Evolutionary conservation across 2,329 filamentous ascomycete species (phyloP), one percentile per base, ranked within the genome.

Genomic region (Leptographium flavum): DNA sequence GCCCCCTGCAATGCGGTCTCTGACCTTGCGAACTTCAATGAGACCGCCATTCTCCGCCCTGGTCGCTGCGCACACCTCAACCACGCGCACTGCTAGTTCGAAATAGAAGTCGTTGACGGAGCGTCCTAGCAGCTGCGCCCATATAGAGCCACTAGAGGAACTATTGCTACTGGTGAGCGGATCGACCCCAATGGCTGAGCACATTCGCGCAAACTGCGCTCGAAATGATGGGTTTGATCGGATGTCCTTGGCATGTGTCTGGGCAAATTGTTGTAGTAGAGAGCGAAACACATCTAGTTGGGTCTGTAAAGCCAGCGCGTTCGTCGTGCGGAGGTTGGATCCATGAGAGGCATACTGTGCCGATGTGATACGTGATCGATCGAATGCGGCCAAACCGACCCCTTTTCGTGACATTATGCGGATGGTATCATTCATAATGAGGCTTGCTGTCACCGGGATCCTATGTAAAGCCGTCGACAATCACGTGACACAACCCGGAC

Each of bases 51-150:
- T 98, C 64, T 95, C 90, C 4, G 76, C 77, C 43, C 92, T 72
- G 38, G 87, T 95, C 43, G 81, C 78, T 6, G 87, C 73, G 59
- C 92, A 98, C 8, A 95, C 79, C 62, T 96, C 90, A 6, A 98
- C 92, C 1, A 96, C 84, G 42, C 86, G 75, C n/a, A 96, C 90
- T 1, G 87, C 92, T 39, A 98, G 77, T 67, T 94, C 90, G 62
- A 96, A 96, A 66, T 96, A 98, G 60, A 98, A 98, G 62, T 98
- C 92, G 60, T 95, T 94, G 54, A 98, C 88, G 55, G 81, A 87
- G 48, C 83, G 78, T 27, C 92, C 92, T 19, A 96, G 73, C 50
- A 96, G 76, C 67, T 95, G 88, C 9, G 87, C 83, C 90, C 92
- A 96, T 48, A 95, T 79, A 47, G 82, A 92, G 17, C 76, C 76